These are phyloP conservation scores for Hericium alpestre DNA, from an alignment of 768 basidiomycete genomes.

Conservation along the genomic window DNA sequence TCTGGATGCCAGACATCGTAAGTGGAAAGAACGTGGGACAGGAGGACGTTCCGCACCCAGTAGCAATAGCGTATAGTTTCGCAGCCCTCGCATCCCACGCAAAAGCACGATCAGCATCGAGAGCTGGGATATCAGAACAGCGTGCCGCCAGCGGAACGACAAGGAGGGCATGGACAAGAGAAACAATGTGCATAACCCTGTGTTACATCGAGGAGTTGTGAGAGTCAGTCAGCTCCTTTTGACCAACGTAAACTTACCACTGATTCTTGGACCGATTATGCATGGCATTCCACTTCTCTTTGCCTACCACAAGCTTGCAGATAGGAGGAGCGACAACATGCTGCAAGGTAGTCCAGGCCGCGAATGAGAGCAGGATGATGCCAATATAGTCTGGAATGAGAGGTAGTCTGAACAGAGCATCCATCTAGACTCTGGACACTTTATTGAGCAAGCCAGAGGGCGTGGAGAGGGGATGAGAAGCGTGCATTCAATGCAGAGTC, in stretches of 20 bases:
- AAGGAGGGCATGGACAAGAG: slow-evolving; percentile 61
- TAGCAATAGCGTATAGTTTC: slow-evolving; percentile 54
- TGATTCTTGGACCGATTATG: background rate
- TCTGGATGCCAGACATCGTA: slow-evolving; percentile 21
- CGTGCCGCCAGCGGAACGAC: slow-evolving; percentile 54
- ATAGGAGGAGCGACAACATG: slow-evolving; percentile 42
- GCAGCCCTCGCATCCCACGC: slow-evolving; percentile 60
- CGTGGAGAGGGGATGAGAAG: too few relatives aligned
- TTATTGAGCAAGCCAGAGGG: too few relatives aligned
- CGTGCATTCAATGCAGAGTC: too few relatives aligned
- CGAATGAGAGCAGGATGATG: slow-evolving; percentile 41
- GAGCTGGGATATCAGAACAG: slow-evolving; percentile 35
- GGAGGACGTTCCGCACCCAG: slow-evolving; percentile 39
- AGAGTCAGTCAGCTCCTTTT: background rate
- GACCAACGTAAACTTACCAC: slow-evolving; percentile 3
- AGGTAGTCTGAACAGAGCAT: background rate
- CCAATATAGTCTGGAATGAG: slow-evolving; percentile 42
- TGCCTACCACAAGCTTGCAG: slow-evolving; percentile 30
- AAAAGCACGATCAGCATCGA: slow-evolving; percentile 56
- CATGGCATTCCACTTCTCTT: slow-evolving; percentile 31
- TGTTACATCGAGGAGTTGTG: slow-evolving; percentile 1
- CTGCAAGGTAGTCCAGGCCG: slow-evolving; percentile 50
- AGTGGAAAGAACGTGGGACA: background rate
- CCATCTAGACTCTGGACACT: too few relatives aligned
- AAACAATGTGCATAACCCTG: slow-evolving; percentile 64